Evolutionary conservation across 169 alveolate genomes (phyloP), one percentile per base, ranked within the genome.

Genomic region (Eimeria necatrix): DNA sequence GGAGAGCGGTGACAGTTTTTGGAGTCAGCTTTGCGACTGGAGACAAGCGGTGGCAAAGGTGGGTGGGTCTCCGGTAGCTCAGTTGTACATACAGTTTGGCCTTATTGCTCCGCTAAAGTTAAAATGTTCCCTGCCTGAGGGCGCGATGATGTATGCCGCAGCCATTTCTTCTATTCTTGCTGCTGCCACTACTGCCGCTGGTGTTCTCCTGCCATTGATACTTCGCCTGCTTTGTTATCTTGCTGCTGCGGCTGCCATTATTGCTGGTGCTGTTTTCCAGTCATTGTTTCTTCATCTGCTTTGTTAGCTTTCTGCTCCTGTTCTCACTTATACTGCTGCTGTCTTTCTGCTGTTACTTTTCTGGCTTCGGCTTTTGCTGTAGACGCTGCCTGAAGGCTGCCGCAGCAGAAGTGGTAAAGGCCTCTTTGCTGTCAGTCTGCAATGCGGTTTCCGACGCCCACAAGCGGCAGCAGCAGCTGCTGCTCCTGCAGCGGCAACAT

Each of bases 31-130:
- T 68, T 68, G 12, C 78, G 41, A 12, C 32, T 7, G 78, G n/a
- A n/a, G 78, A 68, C 41, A 16, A 16, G n/a, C 78, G 32, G n/a
- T 68, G 78, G 78, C 78, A 68, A n/a, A 18, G 78, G 78, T 68
- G 14, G 12, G 68, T 32, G 41, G 41, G 41, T 32, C 41, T 32
- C 41, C 41, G 41, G 41, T 32, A 32, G 41, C 41, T 32, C 41
- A 32, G 41, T 0, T 32, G 41, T 32, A 32, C 2, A 32, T 32
- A 32, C 41, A 32, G 2, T 32, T 32, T 32, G 41, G 41, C 0
- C 2, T 32, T 32, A 32, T 32, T 32, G 41, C 41, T 32, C 41
- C 41, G 41, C 41, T 32, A 32, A 32, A 32, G 41, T 32, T 32
- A 32, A 32, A 32, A 32, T 32, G 41, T 32, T 32, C 41, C 41